Conservation (phyloP, 345 rosid species). For the Eucalyptus marginata region DNA sequence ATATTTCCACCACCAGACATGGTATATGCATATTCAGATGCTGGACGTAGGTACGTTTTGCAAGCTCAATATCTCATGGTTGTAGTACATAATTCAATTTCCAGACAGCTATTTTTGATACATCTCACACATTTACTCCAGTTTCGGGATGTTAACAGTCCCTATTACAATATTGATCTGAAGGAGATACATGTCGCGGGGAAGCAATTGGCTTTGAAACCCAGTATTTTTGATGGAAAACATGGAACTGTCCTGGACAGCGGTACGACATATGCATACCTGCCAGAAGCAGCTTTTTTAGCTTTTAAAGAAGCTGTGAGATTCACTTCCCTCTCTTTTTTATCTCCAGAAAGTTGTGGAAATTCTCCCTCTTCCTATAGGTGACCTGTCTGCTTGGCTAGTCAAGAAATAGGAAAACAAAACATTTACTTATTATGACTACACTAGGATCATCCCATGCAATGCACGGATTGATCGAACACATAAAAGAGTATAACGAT, state of each 20-base stretch:
- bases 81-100: conserved; percentile 6
- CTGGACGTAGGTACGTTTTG: conserved; percentile 64
- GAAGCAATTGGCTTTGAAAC: conserved; percentile 48
- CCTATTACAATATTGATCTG: conserved; percentile 94
- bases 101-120: conserved; percentile 13
- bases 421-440: neutral
- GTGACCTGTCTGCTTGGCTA: neutral
- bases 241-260: conserved; percentile 78
- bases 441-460: neutral
- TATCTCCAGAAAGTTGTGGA: neutral
- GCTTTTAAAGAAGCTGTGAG: conserved; percentile 80
- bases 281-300: conserved; percentile 66
- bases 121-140: conserved; percentile 89
- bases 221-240: conserved; percentile 61
- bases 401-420: neutral
- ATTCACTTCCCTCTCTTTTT: neutral
- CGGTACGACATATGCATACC: conserved; percentile 89
- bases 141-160: conserved; percentile 99
- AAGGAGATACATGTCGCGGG: conserved; percentile 90
- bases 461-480: neutral
- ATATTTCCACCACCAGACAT: conserved; percentile 56
- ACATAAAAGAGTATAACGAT: neutral
- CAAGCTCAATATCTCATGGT: conserved; percentile 11
- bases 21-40: conserved; percentile 60
- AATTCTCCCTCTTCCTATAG: neutral